Percentiles rank a stretch among this genome's conserved stretches.
Conservation (phyloP, 1,139 yeast species). For the Candida mesenterica region DNA sequence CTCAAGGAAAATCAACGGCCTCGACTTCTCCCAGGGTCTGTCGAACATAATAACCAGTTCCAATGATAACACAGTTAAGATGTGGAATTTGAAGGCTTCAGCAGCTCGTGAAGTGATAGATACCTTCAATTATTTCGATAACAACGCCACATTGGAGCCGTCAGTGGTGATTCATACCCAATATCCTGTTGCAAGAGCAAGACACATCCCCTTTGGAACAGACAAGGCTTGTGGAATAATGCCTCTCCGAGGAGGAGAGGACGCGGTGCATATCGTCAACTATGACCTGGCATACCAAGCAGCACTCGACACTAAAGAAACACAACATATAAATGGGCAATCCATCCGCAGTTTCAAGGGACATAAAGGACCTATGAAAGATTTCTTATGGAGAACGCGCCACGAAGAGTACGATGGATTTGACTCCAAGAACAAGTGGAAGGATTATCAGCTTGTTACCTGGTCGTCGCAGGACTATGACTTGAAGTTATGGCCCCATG, state of each 20-base stretch:
- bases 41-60: slow-evolving; percentile 75
- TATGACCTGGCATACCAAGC: slow-evolving; percentile 47
- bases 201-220: slow-evolving; percentile 84
- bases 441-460: slow-evolving; percentile 85
- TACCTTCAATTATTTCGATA: slow-evolving; percentile 25
- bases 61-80: slow-evolving; percentile 81
- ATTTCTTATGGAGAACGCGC: slow-evolving; percentile 81
- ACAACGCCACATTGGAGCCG: slow-evolving; percentile 34
- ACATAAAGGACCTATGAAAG: slow-evolving; percentile 80
- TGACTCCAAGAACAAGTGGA: slow-evolving; percentile 54
- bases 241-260: slow-evolving; percentile 86
- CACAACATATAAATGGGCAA: slow-evolving; percentile 19
- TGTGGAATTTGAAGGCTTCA: slow-evolving; percentile 64
- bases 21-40: slow-evolving; percentile 70
- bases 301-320: slow-evolving; percentile 26
- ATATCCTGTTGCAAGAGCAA: slow-evolving; percentile 85
- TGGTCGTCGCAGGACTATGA: slow-evolving; percentile 88
- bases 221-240: slow-evolving; percentile 77
- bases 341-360: slow-evolving; percentile 72
- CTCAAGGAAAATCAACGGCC: slow-evolving; percentile 78
- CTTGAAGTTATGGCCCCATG: slow-evolving; percentile 69
- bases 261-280: slow-evolving; percentile 68
- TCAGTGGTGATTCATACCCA: slow-evolving; percentile 63
- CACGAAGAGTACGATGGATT: slow-evolving; percentile 37
- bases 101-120: slow-evolving; percentile 18